Evolutionary conservation across 352 stramenopile species (phyloP), one percentile per base, ranked within the genome.

Genomic region (Thraustochytrium sp.): DNA sequence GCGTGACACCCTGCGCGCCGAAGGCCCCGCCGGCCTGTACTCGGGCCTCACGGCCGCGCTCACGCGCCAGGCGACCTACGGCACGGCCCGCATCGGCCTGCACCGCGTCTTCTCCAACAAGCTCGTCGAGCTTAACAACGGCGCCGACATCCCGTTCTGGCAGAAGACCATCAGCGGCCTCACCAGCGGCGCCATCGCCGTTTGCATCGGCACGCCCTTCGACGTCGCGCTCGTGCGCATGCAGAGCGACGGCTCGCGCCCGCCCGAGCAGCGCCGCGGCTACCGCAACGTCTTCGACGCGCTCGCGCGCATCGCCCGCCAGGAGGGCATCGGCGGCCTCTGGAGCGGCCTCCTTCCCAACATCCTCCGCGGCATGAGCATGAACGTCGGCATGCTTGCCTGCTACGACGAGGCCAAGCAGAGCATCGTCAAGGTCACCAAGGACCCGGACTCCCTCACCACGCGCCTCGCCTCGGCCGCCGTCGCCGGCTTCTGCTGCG

Each of bases 351-450:
- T 90, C 75, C 87, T 94, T 46, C 94, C 94, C 29, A 92, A 96
- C n/a, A 95, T 99, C 54, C 91, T 98, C 23, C 92, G 97, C 85
- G 97, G 95, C 37, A 98, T 98, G 76, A 91, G 94, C 75, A 99
- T 99, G 95, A 99, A 99, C 89, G 94, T 99, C n/a, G 96, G 96
- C 74, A 99, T 99, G 97, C 94, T 99, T 90, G 96, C 96, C 23
- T 98, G 94, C 84, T 99, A 99, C 88, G 97, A 99, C 90, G 95
- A 99, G 89, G 94, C 95, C 31, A 98, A 98, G 88, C 93, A 98
- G 87, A 86, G 91, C 76, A 89, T 96, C 68, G 84, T 90, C 55
- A 87, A 90, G n/a, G 61, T 93, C 38, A 84, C 90, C 36, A 86
- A 87, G 56, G 89, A 92, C 31, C 38, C 38, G 55, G 40, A 83